These are phyloP conservation scores for Calonectria henricotiae DNA, from an alignment of 2,329 filamentous ascomycete genomes.

Conservation along the genomic window DNA sequence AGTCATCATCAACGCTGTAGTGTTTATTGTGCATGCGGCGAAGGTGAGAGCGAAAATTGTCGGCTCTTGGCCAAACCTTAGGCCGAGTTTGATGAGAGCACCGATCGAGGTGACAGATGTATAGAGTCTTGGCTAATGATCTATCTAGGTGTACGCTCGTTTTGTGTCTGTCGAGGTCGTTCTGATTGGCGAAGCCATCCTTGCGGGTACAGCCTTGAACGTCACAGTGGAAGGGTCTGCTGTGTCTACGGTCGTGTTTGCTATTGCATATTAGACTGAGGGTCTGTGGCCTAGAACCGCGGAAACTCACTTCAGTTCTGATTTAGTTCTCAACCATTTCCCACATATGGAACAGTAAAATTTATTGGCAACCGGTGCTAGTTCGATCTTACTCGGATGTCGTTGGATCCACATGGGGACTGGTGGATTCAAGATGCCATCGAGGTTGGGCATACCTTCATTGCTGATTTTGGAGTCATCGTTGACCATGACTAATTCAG, in stretches of 20 bases:
- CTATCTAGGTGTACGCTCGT: slow-evolving; percentile 78
- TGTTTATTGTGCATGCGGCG: slow-evolving; percentile 74
- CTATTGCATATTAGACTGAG: slow-evolving; percentile 63
- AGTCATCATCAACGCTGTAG: slow-evolving; percentile 58
- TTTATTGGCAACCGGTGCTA: slow-evolving; percentile 39
- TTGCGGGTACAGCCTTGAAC: slow-evolving; percentile 71
- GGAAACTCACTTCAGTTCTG: slow-evolving; percentile 68
- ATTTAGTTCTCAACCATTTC: slow-evolving; percentile 65
- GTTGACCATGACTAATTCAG: slow-evolving; percentile 58
- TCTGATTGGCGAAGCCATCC: slow-evolving; percentile 83
- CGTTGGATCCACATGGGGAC: slow-evolving; percentile 48
- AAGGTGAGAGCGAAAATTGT: slow-evolving; percentile 91
- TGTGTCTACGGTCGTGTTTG: slow-evolving; percentile 82
- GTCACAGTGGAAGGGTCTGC: slow-evolving; percentile 77
- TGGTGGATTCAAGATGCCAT: slow-evolving; percentile 62
- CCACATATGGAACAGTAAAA: slow-evolving; percentile 62
- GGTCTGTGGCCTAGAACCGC: neutral
- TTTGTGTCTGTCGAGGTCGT: slow-evolving; percentile 85
- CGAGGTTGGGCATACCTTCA: slow-evolving; percentile 61
- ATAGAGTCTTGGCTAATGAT: slow-evolving; percentile 45
- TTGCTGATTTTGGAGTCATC: slow-evolving; percentile 67
- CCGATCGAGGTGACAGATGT: slow-evolving; percentile 50
- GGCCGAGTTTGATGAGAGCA: slow-evolving; percentile 50
- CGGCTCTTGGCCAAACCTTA: slow-evolving; percentile 85
- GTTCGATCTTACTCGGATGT: slow-evolving; percentile 31